phyloP scores from a whole-genome alignment of 2,329 filamentous ascomycete genomes.

The Pseudogymnoascus sp. region DNA sequence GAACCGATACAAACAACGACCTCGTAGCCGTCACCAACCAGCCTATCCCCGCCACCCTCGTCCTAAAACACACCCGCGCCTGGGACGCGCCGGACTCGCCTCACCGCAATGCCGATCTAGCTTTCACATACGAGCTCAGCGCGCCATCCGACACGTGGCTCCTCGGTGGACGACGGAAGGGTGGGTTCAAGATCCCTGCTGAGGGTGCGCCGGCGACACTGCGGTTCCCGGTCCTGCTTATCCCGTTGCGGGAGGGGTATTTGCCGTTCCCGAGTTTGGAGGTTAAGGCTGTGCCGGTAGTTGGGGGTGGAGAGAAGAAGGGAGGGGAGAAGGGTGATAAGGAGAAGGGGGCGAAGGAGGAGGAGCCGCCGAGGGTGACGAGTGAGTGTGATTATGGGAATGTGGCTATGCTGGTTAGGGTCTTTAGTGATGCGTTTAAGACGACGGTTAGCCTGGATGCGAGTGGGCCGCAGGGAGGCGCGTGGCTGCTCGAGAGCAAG shows the following conservation, averaged over 20 bases:
- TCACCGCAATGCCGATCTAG: constrained; percentile 40
- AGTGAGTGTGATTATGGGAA: constrained; percentile 79
- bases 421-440: constrained; percentile 62
- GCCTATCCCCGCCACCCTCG: constrained; percentile 55
- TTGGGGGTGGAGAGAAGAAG: constrained; percentile 22
- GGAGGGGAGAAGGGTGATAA: constrained; percentile 15
- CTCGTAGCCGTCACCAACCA: constrained; percentile 53
- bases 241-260: constrained; percentile 72
- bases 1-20: constrained; percentile 28
- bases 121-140: constrained; percentile 78
- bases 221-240: constrained; percentile 62
- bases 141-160: constrained; percentile 73
- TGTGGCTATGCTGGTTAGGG: constrained; percentile 67
- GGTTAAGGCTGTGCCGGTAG: constrained; percentile 53
- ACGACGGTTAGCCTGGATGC: constrained; percentile 69
- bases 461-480: constrained; percentile 57
- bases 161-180: constrained; percentile 71
- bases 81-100: constrained; percentile 47
- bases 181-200: constrained; percentile 61
- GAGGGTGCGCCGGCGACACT: constrained; percentile 41
- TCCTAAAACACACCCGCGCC: constrained; percentile 53
- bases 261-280: constrained; percentile 74
- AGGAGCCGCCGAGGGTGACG: constrained; percentile 33
- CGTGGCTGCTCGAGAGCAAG: constrained; percentile 60
- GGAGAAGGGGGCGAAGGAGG: constrained; percentile 17